Conservation (phyloP, 1,284 basidiomycete genomes). For the Phenoliferia sp. region DNA sequence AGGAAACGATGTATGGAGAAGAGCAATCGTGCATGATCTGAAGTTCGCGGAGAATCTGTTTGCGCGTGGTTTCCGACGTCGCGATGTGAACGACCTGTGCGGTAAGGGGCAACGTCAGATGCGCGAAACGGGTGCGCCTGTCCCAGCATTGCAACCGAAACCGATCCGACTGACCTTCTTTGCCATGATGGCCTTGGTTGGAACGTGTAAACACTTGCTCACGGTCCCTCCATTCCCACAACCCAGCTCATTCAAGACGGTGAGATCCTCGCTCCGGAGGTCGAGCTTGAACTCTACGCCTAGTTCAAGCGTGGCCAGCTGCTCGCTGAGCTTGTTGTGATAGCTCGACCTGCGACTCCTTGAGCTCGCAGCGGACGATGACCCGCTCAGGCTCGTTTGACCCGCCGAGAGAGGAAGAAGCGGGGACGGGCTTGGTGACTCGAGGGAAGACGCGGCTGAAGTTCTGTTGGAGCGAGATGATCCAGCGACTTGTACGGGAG, state of each 20-base stretch:
- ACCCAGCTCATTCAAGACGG: constrained; percentile 80
- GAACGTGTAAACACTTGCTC: constrained; percentile 88
- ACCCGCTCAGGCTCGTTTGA: background rate
- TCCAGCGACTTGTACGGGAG: background rate
- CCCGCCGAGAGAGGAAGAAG: background rate
- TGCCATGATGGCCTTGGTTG: constrained; percentile 84
- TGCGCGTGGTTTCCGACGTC: constrained; percentile 92
- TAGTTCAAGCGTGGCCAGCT: constrained; percentile 42
- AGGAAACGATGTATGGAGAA: constrained; percentile 88
- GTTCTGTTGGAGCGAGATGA: constrained; percentile 2
- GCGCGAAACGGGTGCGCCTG: no score
- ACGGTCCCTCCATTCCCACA: constrained; percentile 98
- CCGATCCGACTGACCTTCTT: constrained; percentile 67
- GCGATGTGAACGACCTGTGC: constrained; percentile 91
- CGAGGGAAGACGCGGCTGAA: background rate
- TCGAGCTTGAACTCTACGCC: constrained; percentile 46
- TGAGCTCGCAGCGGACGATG: background rate
- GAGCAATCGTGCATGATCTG: constrained; percentile 98
- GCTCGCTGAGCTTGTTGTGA: constrained; percentile 24
- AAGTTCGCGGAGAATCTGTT: constrained; percentile 93
- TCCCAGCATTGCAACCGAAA: background rate
- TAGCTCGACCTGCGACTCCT: background rate
- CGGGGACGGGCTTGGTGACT: background rate
- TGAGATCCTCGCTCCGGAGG: constrained; percentile 44
- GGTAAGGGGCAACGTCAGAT: background rate